Evolutionary conservation across 1,284 basidiomycete species (phyloP).

Genomic region (Cutaneotrichosporon mucoides): DNA sequence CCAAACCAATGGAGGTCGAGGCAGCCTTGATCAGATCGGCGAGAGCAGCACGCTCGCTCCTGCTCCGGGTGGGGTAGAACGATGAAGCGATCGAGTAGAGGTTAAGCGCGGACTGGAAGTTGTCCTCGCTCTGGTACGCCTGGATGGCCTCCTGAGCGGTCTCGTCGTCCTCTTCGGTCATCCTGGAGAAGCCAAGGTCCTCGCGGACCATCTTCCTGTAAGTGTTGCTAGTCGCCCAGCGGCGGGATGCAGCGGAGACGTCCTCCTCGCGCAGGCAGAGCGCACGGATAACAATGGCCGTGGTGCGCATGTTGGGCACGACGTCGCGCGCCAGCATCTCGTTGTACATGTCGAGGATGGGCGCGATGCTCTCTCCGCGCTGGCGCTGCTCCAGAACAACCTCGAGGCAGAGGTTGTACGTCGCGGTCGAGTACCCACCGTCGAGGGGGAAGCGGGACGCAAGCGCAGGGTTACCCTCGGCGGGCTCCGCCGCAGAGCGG

Average conservation of each 20-base stretch:
- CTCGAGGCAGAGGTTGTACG: conserved; percentile 66
- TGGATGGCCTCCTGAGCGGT: conserved; percentile 17
- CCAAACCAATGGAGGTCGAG: conserved; percentile 2
- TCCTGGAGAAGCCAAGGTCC: too few species aligned
- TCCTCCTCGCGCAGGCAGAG: conserved; percentile 71
- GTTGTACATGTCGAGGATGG: conserved; percentile 69
- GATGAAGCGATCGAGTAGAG: conserved; percentile 31
- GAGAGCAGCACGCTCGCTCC: conserved; percentile 28
- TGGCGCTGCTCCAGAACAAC: conserved; percentile 56
- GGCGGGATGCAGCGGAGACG: conserved; percentile 54
- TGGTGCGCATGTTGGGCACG: conserved; percentile 65
- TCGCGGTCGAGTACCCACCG: conserved; percentile 31
- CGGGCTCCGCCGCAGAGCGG: not conserved
- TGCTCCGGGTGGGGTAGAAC: conserved; percentile 50
- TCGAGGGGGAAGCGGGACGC: conserved; percentile 29
- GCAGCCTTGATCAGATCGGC: conserved; percentile 8
- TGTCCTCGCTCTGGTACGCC: conserved; percentile 56
- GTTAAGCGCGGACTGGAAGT: conserved; percentile 65
- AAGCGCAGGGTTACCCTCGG: conserved; percentile 17
- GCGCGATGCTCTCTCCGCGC: conserved; percentile 57
- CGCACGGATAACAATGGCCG: conserved; percentile 63
- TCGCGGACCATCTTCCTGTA: not conserved
- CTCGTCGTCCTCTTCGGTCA: not conserved
- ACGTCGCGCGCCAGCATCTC: conserved; percentile 66
- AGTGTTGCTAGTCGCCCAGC: conserved; percentile 13